A percentile compares a stretch with the other conserved stretches of the same genome.
These are phyloP conservation scores for Rosa rugosa DNA, from an alignment of 306 rosid species.

Conservation along the genomic window DNA sequence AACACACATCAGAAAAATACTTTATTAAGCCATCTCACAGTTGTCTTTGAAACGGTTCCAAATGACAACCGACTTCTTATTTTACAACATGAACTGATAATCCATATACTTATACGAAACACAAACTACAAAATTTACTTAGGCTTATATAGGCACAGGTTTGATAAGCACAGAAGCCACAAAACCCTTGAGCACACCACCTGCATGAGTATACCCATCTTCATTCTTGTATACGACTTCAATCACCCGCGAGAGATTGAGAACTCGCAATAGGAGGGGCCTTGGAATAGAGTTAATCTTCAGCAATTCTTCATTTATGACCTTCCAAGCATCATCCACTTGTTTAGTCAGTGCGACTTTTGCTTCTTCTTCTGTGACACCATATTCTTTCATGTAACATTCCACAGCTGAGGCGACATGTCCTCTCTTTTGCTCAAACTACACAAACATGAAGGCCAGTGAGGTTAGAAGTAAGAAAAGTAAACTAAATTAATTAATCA, in stretches of 20 bases:
- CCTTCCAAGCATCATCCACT: conserved; percentile 16
- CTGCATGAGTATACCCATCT: conserved; percentile 25
- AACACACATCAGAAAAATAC: no score
- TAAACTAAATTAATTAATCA: no score
- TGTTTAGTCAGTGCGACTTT: background rate
- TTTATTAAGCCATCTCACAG: background rate
- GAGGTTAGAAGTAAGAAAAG: no score
- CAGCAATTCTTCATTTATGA: conserved; percentile 41
- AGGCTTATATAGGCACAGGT: conserved; percentile 1
- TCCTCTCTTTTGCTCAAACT: conserved; percentile 10
- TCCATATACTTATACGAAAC: background rate
- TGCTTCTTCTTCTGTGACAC: conserved; percentile 3
- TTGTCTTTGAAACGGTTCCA: background rate
- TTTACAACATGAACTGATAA: background rate
- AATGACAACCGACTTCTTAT: background rate
- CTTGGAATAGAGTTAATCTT: background rate
- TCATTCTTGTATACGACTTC: conserved; percentile 31
- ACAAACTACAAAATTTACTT: background rate
- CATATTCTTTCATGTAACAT: background rate
- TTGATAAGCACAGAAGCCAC: background rate
- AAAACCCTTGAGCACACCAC: background rate
- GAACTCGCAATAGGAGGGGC: conserved; percentile 19
- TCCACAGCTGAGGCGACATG: background rate
- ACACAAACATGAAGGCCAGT: background rate
- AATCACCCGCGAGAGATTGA: conserved; percentile 29